Base-by-base conservation (phyloP, 305 asterid species). In the Withania somnifera region DNA sequence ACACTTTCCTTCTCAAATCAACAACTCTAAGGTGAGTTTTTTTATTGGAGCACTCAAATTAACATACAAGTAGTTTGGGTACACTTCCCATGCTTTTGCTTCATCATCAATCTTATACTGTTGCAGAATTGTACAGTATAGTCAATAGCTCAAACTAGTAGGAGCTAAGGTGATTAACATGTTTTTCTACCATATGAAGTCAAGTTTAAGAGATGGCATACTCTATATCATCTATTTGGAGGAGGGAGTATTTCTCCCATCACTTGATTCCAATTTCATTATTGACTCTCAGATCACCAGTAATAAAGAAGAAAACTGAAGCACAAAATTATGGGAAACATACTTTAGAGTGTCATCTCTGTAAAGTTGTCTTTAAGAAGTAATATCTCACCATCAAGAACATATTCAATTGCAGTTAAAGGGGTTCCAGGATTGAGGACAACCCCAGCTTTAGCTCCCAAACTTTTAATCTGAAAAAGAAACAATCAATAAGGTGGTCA, bases 381-480 rank as follows among this genome's bases (percentile, higher is more conserved):
- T 63, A 76, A 51, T 11, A 76, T 76, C 95, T 89, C 93, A 97
- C 99, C 96, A 71, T 97, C 99, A 85, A 97, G 95, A 73, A 97
- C 91, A 89, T 93, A 97, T 82, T 95, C 99, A 78, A 97, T 95
- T 85, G 95, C 85, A 57, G 80, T 87, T 90, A 97, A 86, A 68
- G 99, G 91, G 78, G 99, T 95, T 81, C 84, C 98, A 71, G 99
- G 99, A 90, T 97, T 97, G 88, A 97, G 91, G 81, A 97, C 99
- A 60, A 97, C 99, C 88, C 99, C 99, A 84, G 98, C 99, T 90
- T 97, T 97, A 77, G 99, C 99, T 80, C 99, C 98, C 85, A 97
- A 84, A 86, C 89, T 84, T 89, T 95, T 95, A 79, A 97, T 86
- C 99, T 97, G 89, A 82, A 81, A 56, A 83, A 30, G 28, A 58